Conservation (phyloP, 805 yeast genomes). For the Barnettozyma californica region DNA sequence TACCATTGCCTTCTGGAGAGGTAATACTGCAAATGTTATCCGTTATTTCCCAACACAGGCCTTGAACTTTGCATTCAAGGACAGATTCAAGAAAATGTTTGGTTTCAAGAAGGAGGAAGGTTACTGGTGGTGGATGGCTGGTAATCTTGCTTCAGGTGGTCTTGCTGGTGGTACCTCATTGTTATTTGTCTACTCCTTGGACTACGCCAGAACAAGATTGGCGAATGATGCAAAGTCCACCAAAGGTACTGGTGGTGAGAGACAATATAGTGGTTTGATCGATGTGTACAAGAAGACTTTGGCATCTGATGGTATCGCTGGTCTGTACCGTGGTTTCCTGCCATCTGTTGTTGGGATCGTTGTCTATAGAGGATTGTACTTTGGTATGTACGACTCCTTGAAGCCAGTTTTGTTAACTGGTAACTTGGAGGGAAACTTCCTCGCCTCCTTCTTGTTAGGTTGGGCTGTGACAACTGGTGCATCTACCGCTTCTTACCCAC, state of each 20-base stretch:
- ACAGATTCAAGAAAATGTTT: slow-evolving; percentile 90
- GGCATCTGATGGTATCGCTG: slow-evolving; percentile 94
- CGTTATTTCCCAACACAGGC: slow-evolving; percentile 99
- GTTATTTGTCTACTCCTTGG: slow-evolving; percentile 92
- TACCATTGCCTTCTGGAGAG: slow-evolving; percentile 94
- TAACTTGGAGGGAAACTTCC: slow-evolving; percentile 89
- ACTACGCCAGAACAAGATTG: slow-evolving; percentile 97
- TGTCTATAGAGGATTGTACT: slow-evolving; percentile 99
- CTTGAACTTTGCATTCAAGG: slow-evolving; percentile 97
- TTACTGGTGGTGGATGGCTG: slow-evolving; percentile 91
- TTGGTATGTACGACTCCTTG: slow-evolving; percentile 94
- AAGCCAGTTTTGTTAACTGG: slow-evolving; percentile 94
- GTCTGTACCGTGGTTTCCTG: slow-evolving; percentile 98
- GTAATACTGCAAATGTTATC: slow-evolving; percentile 98
- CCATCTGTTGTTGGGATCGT: slow-evolving; percentile 96
- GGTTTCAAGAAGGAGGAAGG: slow-evolving; percentile 96
- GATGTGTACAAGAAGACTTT: slow-evolving; percentile 96
- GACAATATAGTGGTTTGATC: slow-evolving; percentile 95
- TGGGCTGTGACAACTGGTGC: slow-evolving; percentile 99
- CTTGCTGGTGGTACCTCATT: slow-evolving; percentile 95
- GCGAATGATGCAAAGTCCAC: slow-evolving; percentile 96
- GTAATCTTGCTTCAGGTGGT: slow-evolving; percentile 99
- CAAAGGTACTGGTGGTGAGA: slow-evolving; percentile 83
- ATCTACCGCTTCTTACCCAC: slow-evolving; percentile 97
- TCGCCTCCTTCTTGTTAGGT: slow-evolving; percentile 93